Conservation (phyloP, 805 yeast species). For the Saccharomycopsis babjevae region DNA sequence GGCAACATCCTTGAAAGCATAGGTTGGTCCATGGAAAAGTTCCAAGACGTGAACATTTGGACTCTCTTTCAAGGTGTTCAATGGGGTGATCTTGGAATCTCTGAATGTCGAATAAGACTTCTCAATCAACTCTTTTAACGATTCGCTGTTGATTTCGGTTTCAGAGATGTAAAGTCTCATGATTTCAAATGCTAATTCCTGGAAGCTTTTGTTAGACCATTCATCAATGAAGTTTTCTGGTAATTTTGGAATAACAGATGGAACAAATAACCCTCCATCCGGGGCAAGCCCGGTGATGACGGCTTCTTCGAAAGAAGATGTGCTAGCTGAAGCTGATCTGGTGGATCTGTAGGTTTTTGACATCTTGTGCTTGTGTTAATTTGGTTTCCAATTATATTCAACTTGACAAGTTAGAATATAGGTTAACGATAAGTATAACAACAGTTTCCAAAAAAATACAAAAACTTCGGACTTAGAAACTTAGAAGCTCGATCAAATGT, state of each 20-base stretch:
- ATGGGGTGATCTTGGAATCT: conserved; percentile 79
- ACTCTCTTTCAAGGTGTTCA: conserved; percentile 48
- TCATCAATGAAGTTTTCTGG: conserved; percentile 42
- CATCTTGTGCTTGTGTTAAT: not conserved
- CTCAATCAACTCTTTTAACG: conserved; percentile 49
- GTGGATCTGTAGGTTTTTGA: conserved; percentile 71
- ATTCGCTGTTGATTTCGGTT: conserved; percentile 64
- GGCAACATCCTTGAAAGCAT: conserved; percentile 98
- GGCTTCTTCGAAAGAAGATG: conserved; percentile 66
- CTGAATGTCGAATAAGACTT: conserved; percentile 89
- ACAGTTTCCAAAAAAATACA: no score
- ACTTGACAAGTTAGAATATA: no score
- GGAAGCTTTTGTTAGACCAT: conserved; percentile 73
- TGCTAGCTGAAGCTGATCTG: conserved; percentile 44
- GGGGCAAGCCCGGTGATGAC: conserved; percentile 87
- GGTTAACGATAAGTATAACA: no score
- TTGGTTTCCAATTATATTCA: not conserved
- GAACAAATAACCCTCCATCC: conserved; percentile 94
- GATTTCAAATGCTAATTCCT: conserved; percentile 79
- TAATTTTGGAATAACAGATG: conserved; percentile 67
- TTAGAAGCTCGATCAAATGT: no score
- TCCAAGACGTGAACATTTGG: conserved; percentile 66
- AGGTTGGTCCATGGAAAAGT: conserved; percentile 97
- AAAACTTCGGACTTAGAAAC: no score
- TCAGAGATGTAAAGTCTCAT: conserved; percentile 66